Conservation (phyloP, 2,329 filamentous ascomycete species). For the Penicillium vulpinum region DNA sequence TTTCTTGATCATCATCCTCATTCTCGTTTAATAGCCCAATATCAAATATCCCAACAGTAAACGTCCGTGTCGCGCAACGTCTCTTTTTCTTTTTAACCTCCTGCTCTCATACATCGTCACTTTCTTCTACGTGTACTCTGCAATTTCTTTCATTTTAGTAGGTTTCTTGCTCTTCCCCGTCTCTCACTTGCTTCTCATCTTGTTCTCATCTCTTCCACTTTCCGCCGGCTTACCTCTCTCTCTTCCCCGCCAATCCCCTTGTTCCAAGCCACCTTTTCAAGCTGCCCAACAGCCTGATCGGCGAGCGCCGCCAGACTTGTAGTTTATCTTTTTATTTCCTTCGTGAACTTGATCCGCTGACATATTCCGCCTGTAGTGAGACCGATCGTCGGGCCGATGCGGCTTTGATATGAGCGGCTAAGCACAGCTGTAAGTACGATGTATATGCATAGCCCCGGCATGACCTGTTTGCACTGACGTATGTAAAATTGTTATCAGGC, state of each 20-base stretch:
- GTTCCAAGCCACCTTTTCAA: background rate
- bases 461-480: background rate
- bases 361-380: background rate
- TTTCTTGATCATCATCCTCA: background rate
- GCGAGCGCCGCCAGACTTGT: conserved; percentile 3
- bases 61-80: background rate
- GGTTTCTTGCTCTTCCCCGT: too few species aligned
- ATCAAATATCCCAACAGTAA: background rate
- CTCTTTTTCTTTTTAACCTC: background rate
- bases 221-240: background rate
- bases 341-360: background rate
- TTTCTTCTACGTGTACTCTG: background rate
- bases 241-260: background rate
- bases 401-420: background rate
- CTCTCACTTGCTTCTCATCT: background rate
- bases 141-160: background rate
- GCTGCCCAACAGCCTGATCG: conserved; percentile 25
- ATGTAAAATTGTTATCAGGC: background rate
- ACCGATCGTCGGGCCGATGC: background rate
- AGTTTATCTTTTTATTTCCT: background rate
- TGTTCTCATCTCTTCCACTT: background rate
- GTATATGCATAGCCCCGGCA: background rate
- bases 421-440: background rate
- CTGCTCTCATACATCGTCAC: background rate
- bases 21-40: background rate